phyloP scores from a whole-genome alignment of 148 eudicot genomes.

The Cornus suecica region DNA sequence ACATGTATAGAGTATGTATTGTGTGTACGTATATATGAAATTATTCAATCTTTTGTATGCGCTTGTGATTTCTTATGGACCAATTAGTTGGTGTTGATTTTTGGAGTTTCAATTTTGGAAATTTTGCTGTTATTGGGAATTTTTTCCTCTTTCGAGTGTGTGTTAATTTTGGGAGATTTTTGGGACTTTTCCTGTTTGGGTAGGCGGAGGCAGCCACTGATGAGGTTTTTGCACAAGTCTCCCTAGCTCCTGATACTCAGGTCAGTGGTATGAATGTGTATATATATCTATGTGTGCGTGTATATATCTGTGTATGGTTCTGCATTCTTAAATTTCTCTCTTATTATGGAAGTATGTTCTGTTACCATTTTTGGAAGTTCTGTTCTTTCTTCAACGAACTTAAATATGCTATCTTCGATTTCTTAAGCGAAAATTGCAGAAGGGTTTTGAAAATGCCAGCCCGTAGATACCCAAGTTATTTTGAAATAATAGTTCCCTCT shows the following conservation, averaged over 20 bases:
- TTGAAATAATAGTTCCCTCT: neutral
- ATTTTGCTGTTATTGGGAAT: slow-evolving; percentile 4
- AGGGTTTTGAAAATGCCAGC: neutral
- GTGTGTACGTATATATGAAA: neutral
- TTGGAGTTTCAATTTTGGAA: slow-evolving; percentile 5
- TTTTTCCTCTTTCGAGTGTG: neutral
- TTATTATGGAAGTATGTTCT: neutral
- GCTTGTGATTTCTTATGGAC: neutral
- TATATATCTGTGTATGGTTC: neutral
- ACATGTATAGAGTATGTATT: neutral
- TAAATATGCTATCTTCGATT: neutral
- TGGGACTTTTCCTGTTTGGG: slow-evolving; percentile 5
- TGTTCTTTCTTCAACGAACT: neutral
- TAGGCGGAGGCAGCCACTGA: slow-evolving; percentile 88
- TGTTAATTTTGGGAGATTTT: neutral
- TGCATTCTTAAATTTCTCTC: neutral
- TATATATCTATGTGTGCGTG: neutral
- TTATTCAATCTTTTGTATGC: neutral
- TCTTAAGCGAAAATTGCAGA: neutral
- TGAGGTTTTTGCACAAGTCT: slow-evolving; percentile 91
- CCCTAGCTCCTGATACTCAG: slow-evolving; percentile 77
- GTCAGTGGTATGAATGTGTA: slow-evolving; percentile 25
- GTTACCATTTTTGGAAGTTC: neutral
- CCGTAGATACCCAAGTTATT: neutral
- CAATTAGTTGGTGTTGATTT: neutral